A percentile compares a stretch with the other conserved stretches of the same genome.
Conservation (phyloP, 148 eudicot genomes). For the Vaccinium macrocarpon region DNA sequence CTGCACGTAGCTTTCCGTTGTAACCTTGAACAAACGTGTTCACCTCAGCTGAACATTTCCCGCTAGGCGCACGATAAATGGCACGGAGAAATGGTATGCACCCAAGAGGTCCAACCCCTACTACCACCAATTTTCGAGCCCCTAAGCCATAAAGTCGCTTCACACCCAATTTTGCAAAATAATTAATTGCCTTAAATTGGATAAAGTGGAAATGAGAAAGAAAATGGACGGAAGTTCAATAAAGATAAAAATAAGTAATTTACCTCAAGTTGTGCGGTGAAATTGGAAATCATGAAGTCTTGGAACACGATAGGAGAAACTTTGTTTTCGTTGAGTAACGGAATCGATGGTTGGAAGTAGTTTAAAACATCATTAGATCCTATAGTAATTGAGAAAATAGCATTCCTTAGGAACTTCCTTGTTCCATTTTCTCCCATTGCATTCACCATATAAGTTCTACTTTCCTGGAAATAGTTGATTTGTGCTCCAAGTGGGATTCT, state of each 20-base stretch:
- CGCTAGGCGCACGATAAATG: conserved; percentile 27
- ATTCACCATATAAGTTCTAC: conserved; percentile 39
- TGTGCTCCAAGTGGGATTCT: conserved; percentile 49
- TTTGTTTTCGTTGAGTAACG: conserved; percentile 31
- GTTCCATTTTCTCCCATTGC: conserved; percentile 42
- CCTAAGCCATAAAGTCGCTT: conserved; percentile 51
- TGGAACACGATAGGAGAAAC: conserved; percentile 41
- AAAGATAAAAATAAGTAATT: no score
- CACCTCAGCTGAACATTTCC: conserved; percentile 40
- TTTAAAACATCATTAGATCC: conserved; percentile 63
- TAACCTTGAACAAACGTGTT: conserved; percentile 43
- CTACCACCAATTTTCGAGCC: conserved; percentile 53
- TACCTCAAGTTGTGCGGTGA: conserved; percentile 63
- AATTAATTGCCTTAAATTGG: background rate
- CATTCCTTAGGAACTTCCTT: conserved; percentile 17
- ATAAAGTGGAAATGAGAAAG: no score
- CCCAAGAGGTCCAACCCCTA: conserved; percentile 60
- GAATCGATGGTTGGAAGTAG: conserved; percentile 50
- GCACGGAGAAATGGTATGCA: conserved; percentile 66
- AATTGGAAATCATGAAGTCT: conserved; percentile 53
- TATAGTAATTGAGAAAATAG: conserved; percentile 51
- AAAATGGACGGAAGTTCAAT: no score
- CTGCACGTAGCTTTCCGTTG: conserved; percentile 37
- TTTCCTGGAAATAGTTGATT: conserved; percentile 47
- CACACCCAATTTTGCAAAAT: background rate